Evolutionary conservation across 75 land plant species (phyloP), one percentile per base, ranked within the genome.

Genomic region (Picea sitchensis): DNA sequence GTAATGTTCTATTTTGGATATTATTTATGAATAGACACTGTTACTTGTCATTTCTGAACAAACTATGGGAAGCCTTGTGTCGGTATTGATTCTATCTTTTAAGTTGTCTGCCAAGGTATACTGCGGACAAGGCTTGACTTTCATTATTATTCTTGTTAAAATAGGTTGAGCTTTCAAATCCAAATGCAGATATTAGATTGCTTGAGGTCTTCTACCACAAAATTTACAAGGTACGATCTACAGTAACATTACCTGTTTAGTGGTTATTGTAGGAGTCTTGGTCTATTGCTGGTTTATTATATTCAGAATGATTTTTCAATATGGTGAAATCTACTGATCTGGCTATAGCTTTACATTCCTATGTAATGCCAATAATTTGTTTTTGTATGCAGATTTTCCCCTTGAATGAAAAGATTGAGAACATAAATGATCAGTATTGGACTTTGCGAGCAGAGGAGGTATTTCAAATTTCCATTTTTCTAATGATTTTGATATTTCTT

Each of bases 131-230:
- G 0, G 32, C 36, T 36, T 34, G 14, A 15, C 44, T 23, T 38
- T 32, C 44, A 21, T 21, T 26, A 31, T 61, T 54, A 23, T 62
- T 13, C 44, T 75, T 54, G 9, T 36, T 78, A 68, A 20, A 65
- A 64, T 79, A 95, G 98, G 96, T 97, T 69, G 98, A 97, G 75
- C 78, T 93, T 63, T 95, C 99, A 59, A 94, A 89, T 78, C 99
- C 94, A 26, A 77, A 95, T 83, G 96, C 99, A 14, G 99, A 95
- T 76, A 86, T 97, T n/a, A 80, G 99, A 78, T 81, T 97, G 80
- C 91, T 97, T 21, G 99, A 97, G 78, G 99, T 97, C 63, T 97
- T 95, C 81, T 93, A 93, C 79, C 96, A 95, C 86, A 97, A 95
- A 81, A 97, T 97, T 41, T 97, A 97, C 80, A 97, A 97, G 99